phyloP scores from a whole-genome alignment of 2,329 filamentous ascomycete species.

The Parasarocladium wereldwijsianum region DNA sequence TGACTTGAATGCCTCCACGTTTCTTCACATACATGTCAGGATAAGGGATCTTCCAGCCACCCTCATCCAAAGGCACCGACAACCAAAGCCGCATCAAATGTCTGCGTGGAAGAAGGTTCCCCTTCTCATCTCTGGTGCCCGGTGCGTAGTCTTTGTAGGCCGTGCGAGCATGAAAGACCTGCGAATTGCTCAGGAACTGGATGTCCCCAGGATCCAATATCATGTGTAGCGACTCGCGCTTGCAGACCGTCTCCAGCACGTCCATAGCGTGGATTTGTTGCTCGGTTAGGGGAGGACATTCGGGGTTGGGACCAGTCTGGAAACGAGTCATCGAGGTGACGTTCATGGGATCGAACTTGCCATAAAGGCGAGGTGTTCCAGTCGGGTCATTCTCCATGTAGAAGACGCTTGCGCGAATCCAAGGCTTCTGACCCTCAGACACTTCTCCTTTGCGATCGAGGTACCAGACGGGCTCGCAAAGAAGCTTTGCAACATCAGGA shows the following conservation, averaged over 20 bases:
- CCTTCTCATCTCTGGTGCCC: slow-evolving; percentile 1
- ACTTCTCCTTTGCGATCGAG: slow-evolving; percentile 84
- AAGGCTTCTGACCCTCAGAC: slow-evolving; percentile 58
- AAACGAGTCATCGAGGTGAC: too few relatives aligned
- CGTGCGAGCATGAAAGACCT: too few relatives aligned
- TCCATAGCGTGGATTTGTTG: slow-evolving; percentile 58
- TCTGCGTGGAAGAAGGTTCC: slow-evolving; percentile 43
- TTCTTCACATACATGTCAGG: slow-evolving; percentile 68
- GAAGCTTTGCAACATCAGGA: slow-evolving; percentile 61
- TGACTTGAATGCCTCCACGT: slow-evolving; percentile 71
- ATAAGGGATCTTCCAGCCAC: slow-evolving; percentile 71
- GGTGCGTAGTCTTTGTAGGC: slow-evolving; percentile 36
- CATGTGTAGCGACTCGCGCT: too few relatives aligned
- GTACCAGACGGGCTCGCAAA: slow-evolving; percentile 75
- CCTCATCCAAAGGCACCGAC: slow-evolving; percentile 62
- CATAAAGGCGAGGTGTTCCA: slow-evolving; percentile 41
- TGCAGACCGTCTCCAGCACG: too few relatives aligned
- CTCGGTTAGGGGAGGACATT: slow-evolving; percentile 13
- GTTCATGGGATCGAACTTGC: slow-evolving; percentile 81
- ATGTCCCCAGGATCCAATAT: too few relatives aligned
- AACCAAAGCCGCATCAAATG: slow-evolving; percentile 79
- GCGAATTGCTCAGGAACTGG: too few relatives aligned
- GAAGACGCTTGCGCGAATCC: slow-evolving; percentile 56
- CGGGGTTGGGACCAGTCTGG: too few relatives aligned
- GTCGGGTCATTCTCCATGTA: slow-evolving; percentile 43